Evolutionary conservation across 306 rosid genomes (phyloP).

Genomic region (Gastrolobium villosum): DNA sequence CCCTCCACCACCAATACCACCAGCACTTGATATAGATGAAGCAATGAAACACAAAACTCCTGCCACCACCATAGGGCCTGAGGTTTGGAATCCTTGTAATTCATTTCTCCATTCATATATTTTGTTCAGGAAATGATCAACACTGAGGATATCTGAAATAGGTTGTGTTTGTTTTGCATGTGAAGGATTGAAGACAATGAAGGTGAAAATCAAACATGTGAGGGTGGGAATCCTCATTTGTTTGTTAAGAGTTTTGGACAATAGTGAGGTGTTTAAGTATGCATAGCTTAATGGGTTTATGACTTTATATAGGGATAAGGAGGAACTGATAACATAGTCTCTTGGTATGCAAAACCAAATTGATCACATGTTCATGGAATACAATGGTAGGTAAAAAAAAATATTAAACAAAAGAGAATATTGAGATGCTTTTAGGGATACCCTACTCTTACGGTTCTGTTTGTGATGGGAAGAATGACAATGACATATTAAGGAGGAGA

Average conservation of each 20-base stretch:
- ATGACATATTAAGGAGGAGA: neutral
- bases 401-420: neutral
- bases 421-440: constrained; percentile 25
- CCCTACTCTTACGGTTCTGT: neutral
- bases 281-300: neutral
- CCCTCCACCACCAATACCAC: constrained; percentile 91
- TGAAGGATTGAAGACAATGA: constrained; percentile 50
- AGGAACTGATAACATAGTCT: neutral
- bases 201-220: constrained; percentile 47
- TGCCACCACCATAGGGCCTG: constrained; percentile 56
- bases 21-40: constrained; percentile 88
- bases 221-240: constrained; percentile 49
- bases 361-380: neutral
- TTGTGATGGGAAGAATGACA: too few relatives aligned
- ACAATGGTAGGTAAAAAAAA: neutral
- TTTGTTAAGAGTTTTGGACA: constrained; percentile 17
- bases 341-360: neutral
- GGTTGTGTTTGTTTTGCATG: constrained; percentile 60
- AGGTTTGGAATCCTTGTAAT: constrained; percentile 39
- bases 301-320: constrained; percentile 43
- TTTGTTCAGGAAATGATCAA: constrained; percentile 38
- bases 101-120: constrained; percentile 50
- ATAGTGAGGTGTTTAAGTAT: neutral
- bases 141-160: constrained; percentile 40
- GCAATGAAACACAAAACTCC: constrained; percentile 72